Percentiles rank a stretch among this genome's conserved stretches.
Evolutionary conservation across 305 asterid genomes (phyloP).

Genomic region (Fraxinus sp.): DNA sequence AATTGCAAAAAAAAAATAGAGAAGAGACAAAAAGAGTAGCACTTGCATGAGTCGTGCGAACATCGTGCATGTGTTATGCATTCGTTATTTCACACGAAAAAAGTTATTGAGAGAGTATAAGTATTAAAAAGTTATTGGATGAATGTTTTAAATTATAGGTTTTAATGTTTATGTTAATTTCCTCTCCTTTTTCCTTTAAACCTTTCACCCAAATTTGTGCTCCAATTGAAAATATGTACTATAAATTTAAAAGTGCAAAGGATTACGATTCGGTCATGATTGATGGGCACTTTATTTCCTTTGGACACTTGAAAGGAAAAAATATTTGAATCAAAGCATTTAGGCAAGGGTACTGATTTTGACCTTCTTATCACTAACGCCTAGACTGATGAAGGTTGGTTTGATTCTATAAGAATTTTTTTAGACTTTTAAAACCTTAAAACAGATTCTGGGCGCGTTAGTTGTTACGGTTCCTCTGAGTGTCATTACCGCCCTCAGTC

Average conservation of each 20-base stretch:
- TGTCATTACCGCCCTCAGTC: no score
- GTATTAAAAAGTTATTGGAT: no score
- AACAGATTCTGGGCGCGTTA: no score
- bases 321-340: conserved; percentile 95
- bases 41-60: not conserved
- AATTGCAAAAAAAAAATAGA: no score
- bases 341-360: conserved; percentile 94
- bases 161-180: no score
- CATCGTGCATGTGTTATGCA: not conserved
- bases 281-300: conserved; percentile 47
- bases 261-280: conserved; percentile 79
- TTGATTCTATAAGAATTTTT: conserved; percentile 32
- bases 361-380: conserved; percentile 98
- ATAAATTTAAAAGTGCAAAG: conserved; percentile 97
- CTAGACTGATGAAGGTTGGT: conserved; percentile 97
- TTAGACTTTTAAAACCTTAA: no score
- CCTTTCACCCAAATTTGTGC: no score
- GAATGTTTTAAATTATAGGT: no score
- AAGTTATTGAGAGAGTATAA: no score
- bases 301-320: conserved; percentile 89
- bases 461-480: no score
- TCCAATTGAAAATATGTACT: conserved; percentile 34
- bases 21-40: not conserved
- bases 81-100: not conserved
- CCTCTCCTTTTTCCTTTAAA: no score